A percentile compares a stretch with the other conserved stretches of the same genome.
These are phyloP conservation scores for Canavalia ensiformis DNA, from an alignment of 306 rosid genomes.

Conservation along the genomic window DNA sequence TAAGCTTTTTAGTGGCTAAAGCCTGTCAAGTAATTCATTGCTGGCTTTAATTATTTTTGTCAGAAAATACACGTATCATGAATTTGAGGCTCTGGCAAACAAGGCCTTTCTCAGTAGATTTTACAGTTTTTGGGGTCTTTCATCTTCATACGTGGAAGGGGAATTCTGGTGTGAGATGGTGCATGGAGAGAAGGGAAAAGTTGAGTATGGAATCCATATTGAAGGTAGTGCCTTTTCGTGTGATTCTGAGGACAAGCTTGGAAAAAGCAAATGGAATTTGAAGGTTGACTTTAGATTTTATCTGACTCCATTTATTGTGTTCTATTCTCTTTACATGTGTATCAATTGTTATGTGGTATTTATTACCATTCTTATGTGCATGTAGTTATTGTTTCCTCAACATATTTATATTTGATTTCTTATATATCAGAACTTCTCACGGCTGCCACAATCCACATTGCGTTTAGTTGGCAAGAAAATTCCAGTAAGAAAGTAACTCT, in stretches of 20 bases:
- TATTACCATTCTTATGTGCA: not conserved
- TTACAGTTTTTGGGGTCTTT: constrained; percentile 31
- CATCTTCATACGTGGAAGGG: constrained; percentile 51
- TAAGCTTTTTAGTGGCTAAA: not conserved
- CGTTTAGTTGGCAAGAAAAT: constrained; percentile 47
- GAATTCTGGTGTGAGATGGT: constrained; percentile 56
- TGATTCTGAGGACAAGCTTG: constrained; percentile 54
- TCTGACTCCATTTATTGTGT: constrained; percentile 20
- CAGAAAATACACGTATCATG: constrained; percentile 54
- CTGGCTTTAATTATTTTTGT: not conserved
- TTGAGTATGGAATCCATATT: constrained; percentile 57
- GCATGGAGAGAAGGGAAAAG: constrained; percentile 38
- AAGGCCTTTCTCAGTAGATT: constrained; percentile 35
- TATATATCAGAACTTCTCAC: constrained; percentile 49
- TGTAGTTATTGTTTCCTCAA: not conserved
- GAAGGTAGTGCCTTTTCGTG: constrained; percentile 60
- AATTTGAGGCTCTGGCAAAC: constrained; percentile 51
- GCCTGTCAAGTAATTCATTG: not conserved
- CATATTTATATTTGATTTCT: not conserved
- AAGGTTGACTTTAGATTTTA: constrained; percentile 44
- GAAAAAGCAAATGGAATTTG: constrained; percentile 57
- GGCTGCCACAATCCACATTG: constrained; percentile 46
- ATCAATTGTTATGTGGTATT: too few species aligned
- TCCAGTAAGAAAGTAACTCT: constrained; percentile 47
- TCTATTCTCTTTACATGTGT: not conserved